Evolutionary conservation across 257 asterid genomes (phyloP).

Genomic region (Solanum paucissectum): DNA sequence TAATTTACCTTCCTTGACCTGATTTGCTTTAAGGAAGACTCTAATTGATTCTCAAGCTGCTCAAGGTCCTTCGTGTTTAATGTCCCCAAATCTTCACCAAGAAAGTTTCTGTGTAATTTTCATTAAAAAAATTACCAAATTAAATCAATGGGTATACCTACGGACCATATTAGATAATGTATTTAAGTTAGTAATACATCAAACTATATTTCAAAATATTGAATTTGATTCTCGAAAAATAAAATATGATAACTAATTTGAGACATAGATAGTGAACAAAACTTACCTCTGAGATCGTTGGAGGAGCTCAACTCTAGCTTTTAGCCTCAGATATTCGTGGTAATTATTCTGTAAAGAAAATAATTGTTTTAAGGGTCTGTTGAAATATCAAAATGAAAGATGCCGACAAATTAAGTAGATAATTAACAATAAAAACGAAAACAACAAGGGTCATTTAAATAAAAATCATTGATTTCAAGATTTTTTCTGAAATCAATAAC

Average conservation of each 20-base stretch:
- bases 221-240: background rate
- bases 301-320: constrained; percentile 27
- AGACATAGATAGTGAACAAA: background rate
- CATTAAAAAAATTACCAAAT: background rate
- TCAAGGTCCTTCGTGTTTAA: constrained; percentile 20
- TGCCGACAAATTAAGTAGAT: background rate
- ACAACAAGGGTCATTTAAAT: background rate
- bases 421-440: background rate
- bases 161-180: no score
- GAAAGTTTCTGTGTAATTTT: constrained; percentile 11
- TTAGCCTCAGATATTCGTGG: constrained; percentile 23
- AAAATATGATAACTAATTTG: background rate
- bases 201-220: background rate
- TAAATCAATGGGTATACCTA: background rate
- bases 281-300: constrained; percentile 27
- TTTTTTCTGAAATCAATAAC: background rate
- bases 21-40: constrained; percentile 18
- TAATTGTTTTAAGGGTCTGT: background rate
- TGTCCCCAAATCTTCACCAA: constrained; percentile 22
- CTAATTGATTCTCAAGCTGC: constrained; percentile 22
- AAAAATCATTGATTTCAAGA: no score
- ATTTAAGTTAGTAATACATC: background rate
- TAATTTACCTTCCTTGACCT: constrained; percentile 25
- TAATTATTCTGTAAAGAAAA: constrained; percentile 9
- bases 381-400: background rate